These are phyloP conservation scores for Pythium rhizo-oryzae DNA, from an alignment of 352 stramenopile species.

Conservation along the genomic window DNA sequence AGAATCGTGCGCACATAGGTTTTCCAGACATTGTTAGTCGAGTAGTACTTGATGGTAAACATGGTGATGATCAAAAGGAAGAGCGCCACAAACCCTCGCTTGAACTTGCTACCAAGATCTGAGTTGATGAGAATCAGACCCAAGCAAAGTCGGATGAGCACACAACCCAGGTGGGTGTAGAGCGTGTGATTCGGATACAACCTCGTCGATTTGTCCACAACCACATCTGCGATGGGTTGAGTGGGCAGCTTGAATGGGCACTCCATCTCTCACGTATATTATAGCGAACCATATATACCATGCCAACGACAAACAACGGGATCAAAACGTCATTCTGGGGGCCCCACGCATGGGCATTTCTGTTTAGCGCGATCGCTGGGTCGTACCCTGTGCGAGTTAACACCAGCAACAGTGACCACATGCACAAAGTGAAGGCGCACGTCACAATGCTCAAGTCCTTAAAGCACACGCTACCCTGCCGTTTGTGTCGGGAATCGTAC, in stretches of 20 bases:
- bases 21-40: too few species aligned
- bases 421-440: background rate
- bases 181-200: background rate
- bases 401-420: background rate
- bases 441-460: background rate
- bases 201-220: slow-evolving; percentile 5
- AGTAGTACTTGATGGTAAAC: too few species aligned
- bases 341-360: background rate
- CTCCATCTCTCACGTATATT: too few species aligned
- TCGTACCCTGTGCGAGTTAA: background rate
- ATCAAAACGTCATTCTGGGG: slow-evolving; percentile 3
- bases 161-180: background rate
- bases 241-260: too few species aligned
- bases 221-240: background rate
- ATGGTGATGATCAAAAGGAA: background rate
- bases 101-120: too few species aligned
- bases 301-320: background rate
- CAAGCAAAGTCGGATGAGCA: background rate
- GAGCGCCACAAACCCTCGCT: too few species aligned
- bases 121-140: background rate
- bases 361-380: slow-evolving; percentile 1
- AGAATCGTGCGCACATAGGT: too few species aligned
- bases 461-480: background rate
- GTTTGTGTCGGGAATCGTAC: background rate
- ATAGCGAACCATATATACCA: slow-evolving; percentile 1